Percentiles rank a stretch among this genome's conserved stretches.
Conservation (phyloP, 2,329 filamentous ascomycete genomes). For the Purpureocillium takamizusanense region DNA sequence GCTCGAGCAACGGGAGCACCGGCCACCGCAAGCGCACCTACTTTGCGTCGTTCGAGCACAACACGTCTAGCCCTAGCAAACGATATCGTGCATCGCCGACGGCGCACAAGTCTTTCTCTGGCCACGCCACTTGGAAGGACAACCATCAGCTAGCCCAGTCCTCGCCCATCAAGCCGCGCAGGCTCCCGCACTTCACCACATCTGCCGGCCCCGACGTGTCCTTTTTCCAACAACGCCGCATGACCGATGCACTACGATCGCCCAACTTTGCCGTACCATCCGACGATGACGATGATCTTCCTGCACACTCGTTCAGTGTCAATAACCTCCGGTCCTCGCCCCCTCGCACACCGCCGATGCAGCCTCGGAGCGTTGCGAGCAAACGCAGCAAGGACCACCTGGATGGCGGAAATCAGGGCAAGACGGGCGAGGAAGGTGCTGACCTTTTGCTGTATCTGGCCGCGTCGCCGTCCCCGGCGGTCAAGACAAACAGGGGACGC, state of each 20-base stretch:
- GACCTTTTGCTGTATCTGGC: conserved; percentile 78
- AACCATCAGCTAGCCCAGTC: conserved; percentile 72
- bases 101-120: conserved; percentile 46
- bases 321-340: conserved; percentile 67
- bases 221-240: conserved; percentile 64
- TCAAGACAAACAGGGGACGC: conserved; percentile 35
- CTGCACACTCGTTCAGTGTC: conserved; percentile 62
- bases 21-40: conserved; percentile 58
- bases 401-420: conserved; percentile 36
- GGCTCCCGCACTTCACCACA: conserved; percentile 66
- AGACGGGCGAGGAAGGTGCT: conserved; percentile 68
- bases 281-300: conserved; percentile 79
- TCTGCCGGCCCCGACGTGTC: conserved; percentile 64
- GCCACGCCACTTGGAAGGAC: conserved; percentile 64
- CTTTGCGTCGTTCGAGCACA: conserved; percentile 47
- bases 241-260: conserved; percentile 54
- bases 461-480: conserved; percentile 81
- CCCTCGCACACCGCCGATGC: conserved; percentile 71
- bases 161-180: conserved; percentile 72
- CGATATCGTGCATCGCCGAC: conserved; percentile 58
- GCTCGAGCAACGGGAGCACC: conserved; percentile 58
- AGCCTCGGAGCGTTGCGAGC: conserved; percentile 37
- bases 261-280: conserved; percentile 54
- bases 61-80: conserved; percentile 52
- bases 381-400: conserved; percentile 39